Conservation (phyloP, 352 stramenopile genomes). For the Phytopythium oedochilum region DNA sequence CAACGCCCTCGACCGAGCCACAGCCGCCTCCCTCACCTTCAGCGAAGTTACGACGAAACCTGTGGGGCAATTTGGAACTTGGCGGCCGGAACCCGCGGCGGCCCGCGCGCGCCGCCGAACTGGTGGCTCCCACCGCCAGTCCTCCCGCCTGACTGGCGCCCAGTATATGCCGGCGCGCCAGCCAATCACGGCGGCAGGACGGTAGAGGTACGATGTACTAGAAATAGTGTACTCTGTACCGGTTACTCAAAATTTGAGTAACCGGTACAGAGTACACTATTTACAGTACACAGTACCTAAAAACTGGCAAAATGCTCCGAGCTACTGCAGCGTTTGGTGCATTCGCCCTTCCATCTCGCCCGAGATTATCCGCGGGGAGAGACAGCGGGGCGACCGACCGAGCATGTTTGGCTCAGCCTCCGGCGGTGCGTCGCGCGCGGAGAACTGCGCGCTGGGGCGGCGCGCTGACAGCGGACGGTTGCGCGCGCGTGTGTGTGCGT, state of each 20-base stretch:
- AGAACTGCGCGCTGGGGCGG: background rate
- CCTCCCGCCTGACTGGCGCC: slow-evolving; percentile 45
- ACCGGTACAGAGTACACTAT: too few species aligned
- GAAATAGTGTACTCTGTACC: slow-evolving; percentile 1
- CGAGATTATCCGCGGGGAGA: background rate
- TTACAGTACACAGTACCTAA: too few species aligned
- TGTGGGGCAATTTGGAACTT: slow-evolving; percentile 90
- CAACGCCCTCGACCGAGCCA: background rate
- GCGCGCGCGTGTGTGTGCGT: background rate
- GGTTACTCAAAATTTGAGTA: too few species aligned
- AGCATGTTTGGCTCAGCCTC: slow-evolving; percentile 42
- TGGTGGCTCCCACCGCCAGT: slow-evolving; percentile 82
- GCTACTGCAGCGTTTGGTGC: too few species aligned
- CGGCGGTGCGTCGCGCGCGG: slow-evolving; percentile 17
- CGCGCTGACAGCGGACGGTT: background rate
- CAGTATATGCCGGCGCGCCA: slow-evolving; percentile 36
- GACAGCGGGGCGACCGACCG: background rate
- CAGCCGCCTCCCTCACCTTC: slow-evolving; percentile 44
- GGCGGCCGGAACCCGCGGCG: slow-evolving; percentile 33
- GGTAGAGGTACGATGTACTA: too few species aligned
- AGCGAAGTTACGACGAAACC: slow-evolving; percentile 80
- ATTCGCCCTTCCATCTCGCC: too few species aligned
- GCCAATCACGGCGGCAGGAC: slow-evolving; percentile 44
- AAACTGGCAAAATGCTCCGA: too few species aligned
- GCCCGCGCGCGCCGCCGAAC: slow-evolving; percentile 32